Evolutionary conservation across 768 basidiomycete genomes (phyloP).

Genomic region (Lentinus tigrinus): DNA sequence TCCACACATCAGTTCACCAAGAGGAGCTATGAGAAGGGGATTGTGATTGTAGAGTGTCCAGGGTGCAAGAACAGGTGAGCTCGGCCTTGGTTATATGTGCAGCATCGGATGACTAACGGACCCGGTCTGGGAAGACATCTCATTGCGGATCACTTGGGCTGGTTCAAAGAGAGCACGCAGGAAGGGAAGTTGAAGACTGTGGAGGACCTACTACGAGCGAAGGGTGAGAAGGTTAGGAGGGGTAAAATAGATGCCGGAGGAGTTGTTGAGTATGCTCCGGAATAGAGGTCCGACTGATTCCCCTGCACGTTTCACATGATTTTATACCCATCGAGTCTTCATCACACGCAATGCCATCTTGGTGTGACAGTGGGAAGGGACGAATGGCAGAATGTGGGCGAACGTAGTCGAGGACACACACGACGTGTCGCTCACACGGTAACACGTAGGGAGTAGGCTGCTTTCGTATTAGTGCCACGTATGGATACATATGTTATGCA

Average conservation of each 20-base stretch:
- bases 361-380: too few species aligned
- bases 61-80: slow-evolving; percentile 82
- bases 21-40: slow-evolving; percentile 80
- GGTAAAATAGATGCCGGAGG: slow-evolving; percentile 45
- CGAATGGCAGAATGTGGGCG: too few species aligned
- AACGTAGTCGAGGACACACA: not conserved
- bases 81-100: not conserved
- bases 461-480: not conserved
- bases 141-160: slow-evolving; percentile 87
- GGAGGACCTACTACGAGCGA: slow-evolving; percentile 76
- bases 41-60: slow-evolving; percentile 91
- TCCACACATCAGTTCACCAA: slow-evolving; percentile 88
- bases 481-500: not conserved
- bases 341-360: too few species aligned
- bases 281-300: too few species aligned
- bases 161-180: slow-evolving; percentile 84
- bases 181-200: slow-evolving; percentile 74
- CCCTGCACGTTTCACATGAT: too few species aligned
- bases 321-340: too few species aligned
- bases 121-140: slow-evolving; percentile 52
- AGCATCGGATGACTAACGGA: slow-evolving; percentile 30
- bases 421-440: not conserved
- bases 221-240: slow-evolving; percentile 70
- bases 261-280: slow-evolving; percentile 51
- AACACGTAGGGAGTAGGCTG: not conserved